Evolutionary conservation across 345 rosid genomes (phyloP).

Genomic region (Salix udensis): DNA sequence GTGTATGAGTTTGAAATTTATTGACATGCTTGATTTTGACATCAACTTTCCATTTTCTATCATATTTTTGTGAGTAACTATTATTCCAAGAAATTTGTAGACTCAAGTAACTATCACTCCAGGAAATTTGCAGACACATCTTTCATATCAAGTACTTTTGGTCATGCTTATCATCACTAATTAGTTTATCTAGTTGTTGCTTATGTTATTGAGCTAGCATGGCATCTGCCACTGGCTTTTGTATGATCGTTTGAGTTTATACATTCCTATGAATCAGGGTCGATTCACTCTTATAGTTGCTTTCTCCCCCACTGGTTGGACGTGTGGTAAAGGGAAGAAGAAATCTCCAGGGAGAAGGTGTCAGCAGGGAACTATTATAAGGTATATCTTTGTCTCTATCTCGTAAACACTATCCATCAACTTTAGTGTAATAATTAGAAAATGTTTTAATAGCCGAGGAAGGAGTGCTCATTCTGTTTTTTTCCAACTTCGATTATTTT

Average conservation of each 20-base stretch:
- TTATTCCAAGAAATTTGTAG: background rate
- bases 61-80: background rate
- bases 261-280: slow-evolving; percentile 36
- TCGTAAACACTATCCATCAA: background rate
- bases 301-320: slow-evolving; percentile 96
- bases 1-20: background rate
- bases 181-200: background rate
- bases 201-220: background rate
- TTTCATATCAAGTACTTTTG: background rate
- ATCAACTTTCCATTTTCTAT: background rate
- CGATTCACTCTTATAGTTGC: slow-evolving; percentile 82
- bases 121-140: background rate
- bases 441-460: too few relatives aligned
- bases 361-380: slow-evolving; percentile 94
- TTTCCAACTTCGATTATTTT: too few relatives aligned
- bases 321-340: slow-evolving; percentile 80
- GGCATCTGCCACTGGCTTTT: background rate
- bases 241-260: background rate
- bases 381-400: slow-evolving; percentile 39
- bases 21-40: background rate
- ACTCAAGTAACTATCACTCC: background rate
- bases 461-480: too few relatives aligned
- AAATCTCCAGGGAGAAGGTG: slow-evolving; percentile 78
- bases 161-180: background rate
- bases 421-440: too few relatives aligned